Base-by-base conservation (phyloP, 1,284 basidiomycete genomes). In the Porogramme epimiltina region DNA sequence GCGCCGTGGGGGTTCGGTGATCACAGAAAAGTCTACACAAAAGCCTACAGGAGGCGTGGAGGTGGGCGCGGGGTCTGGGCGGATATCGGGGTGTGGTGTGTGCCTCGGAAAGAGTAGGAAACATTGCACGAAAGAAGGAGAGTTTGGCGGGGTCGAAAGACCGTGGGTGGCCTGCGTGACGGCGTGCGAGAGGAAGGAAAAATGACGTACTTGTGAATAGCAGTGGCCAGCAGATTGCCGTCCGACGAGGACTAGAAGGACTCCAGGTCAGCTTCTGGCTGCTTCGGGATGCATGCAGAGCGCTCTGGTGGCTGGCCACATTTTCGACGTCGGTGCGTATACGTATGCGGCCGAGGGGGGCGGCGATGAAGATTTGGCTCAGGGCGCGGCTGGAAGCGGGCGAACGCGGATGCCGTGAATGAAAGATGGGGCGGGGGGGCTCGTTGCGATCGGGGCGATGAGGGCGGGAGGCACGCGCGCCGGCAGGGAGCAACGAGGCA, bases 401-500 rank as follows among this genome's bases (percentile, higher is more conserved):
- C 24, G 33, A n/a, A 28, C 18, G 41, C 15, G 11, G 34, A n/a
- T 13, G 28, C 18, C 23, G 23, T 26, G 42, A 31, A 22, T 18
- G 26, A 41, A 37, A 23, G 47, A 24, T 16, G 26, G 25, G 48
- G 44, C 49, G 51, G 22, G 28, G 15, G 43, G 33, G 44, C 42
- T 47, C 40, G 47, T 52, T 46, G 54, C 37, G 51, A 55, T 44
- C 51, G 57, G 38, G 45, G 39, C 52, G 53, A 54, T 58, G 47
- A 28, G 44, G 44, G 33, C 39, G 28, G 43, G 44, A 42, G 19
- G 38, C 45, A 52, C 23, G 43, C 51, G 47, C 31, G 39, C 16
- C 28, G 25, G 45, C 42, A 40, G 23, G n/a, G 38, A 38, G 42
- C 18, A 49, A 52, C 49, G 49, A 51, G 51, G 25, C 18, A 25